Evolutionary conservation across 768 basidiomycete genomes (phyloP), one percentile per base, ranked within the genome.

Genomic region (Macrolepiota dolichaula): DNA sequence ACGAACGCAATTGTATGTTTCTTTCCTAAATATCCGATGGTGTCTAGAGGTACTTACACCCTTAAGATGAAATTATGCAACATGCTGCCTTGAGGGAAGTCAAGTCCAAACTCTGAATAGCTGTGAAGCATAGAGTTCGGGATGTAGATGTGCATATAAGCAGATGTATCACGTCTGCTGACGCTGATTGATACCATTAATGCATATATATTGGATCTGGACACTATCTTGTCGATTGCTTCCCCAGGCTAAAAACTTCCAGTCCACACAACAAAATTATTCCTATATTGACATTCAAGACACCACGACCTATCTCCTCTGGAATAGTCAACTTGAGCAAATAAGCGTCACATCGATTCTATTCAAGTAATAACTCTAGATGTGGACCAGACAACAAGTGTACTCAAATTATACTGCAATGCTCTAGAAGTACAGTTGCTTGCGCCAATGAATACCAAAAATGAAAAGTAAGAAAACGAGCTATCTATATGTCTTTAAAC

Each of bases 1-100:
- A 88, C 67, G 81, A 90, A 46, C 74, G 72, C 49, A 97, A 94
- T 65, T 97, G 95, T 96, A 70, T 76, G 93, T 71, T 38, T 59
- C 44, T 12, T 19, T 6, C 42, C 9, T 17, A 44, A 9, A 7
- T 44, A 44, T 1, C 19, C 17, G 15, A 3, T 44, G 19, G 19
- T 44, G 7, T 9, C 7, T 7, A 44, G 19, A 27, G 27, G 35
- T 22, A 44, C n/a, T 64, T 24, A 57, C 19, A 11, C 25, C 24
- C 25, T 51, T 2, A 37, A 78, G 77, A 78, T 49, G 73, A 76
- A 63, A 73, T 72, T 54, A 66, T 78, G 69, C 73, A 74, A 61
- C 68, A 69, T 57, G 75, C 72, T 19, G 68, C 62, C 25, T 64
- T 78, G 27, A 63, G 69, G 37, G 71, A 69, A 19, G 19, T 70